Percentiles rank a stretch among this genome's conserved stretches.
Conservation (phyloP, 495 filamentous ascomycete genomes). For the Rostrohypoxylon terebratum region DNA sequence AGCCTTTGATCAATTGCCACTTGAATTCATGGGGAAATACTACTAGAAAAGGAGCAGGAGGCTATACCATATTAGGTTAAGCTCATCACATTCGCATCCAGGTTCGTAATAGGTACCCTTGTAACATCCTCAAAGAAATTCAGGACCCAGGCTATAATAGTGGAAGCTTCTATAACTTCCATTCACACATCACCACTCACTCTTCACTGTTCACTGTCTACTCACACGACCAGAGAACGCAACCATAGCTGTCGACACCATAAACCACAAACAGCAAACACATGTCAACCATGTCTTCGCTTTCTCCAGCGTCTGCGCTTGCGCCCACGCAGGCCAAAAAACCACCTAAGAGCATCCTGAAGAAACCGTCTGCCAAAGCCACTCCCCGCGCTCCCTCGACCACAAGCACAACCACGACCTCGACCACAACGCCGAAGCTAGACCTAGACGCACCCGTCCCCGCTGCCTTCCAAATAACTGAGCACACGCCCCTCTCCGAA, state of each 20-base stretch:
- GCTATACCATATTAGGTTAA: neutral
- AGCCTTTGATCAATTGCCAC: too few species aligned
- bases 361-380: slow-evolving; percentile 55
- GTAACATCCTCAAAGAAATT: neutral
- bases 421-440: slow-evolving; percentile 49
- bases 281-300: slow-evolving; percentile 19
- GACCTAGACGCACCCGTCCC: slow-evolving; percentile 43
- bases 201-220: neutral
- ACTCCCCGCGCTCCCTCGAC: slow-evolving; percentile 37
- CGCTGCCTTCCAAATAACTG: slow-evolving; percentile 38
- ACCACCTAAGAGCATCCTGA: slow-evolving; percentile 67
- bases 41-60: too few species aligned
- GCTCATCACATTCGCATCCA: neutral
- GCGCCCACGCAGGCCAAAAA: slow-evolving; percentile 29
- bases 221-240: neutral
- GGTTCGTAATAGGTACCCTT: neutral
- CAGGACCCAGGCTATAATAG: too few species aligned
- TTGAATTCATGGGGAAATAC: too few species aligned
- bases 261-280: neutral
- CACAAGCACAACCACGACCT: slow-evolving; percentile 44
- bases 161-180: neutral
- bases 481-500: slow-evolving; percentile 27
- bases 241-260: neutral
- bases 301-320: slow-evolving; percentile 4
- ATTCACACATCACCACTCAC: neutral